These are phyloP conservation scores for Kwoniella dendrophila DNA, from an alignment of 768 basidiomycete genomes.

Conservation along the genomic window DNA sequence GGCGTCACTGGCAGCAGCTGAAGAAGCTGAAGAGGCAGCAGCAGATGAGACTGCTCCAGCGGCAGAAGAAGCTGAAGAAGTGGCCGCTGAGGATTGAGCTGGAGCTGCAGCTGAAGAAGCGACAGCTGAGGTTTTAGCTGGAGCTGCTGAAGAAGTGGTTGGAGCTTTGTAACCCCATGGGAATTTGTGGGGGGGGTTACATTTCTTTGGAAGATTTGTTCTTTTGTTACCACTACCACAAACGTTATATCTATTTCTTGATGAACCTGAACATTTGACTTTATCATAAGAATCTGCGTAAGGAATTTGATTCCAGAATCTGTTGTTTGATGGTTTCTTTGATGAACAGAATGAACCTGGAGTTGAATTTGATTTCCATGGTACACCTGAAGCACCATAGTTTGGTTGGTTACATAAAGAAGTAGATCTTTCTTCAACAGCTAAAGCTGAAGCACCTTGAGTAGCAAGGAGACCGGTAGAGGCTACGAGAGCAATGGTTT, in stretches of 20 bases:
- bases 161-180: conserved; percentile 1
- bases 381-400: conserved; percentile 34
- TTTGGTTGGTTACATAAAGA: conserved; percentile 28
- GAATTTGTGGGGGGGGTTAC: conserved; percentile 35
- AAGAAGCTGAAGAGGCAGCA: conserved; percentile 3
- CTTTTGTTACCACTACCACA: conserved; percentile 34
- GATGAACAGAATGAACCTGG: conserved; percentile 34
- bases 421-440: conserved; percentile 20
- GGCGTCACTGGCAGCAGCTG: conserved; percentile 5
- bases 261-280: conserved; percentile 18
- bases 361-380: conserved; percentile 30
- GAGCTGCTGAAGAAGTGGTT: conserved; percentile 11
- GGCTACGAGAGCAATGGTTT: conserved; percentile 29
- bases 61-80: conserved; percentile 9
- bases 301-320: conserved; percentile 28
- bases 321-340: conserved; percentile 34
- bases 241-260: conserved; percentile 22
- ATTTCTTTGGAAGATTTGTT: conserved; percentile 25
- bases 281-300: conserved; percentile 31
- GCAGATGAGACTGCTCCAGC: conserved; percentile 9
- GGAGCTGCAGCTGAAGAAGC: conserved; percentile 17
- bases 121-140: conserved; percentile 7
- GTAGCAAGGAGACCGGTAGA: conserved; percentile 16
- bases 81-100: conserved; percentile 1
- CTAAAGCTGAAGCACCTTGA: conserved; percentile 14